Conservation (phyloP, 2,329 filamentous ascomycete species). For the Acephala macrosclerotiorum region DNA sequence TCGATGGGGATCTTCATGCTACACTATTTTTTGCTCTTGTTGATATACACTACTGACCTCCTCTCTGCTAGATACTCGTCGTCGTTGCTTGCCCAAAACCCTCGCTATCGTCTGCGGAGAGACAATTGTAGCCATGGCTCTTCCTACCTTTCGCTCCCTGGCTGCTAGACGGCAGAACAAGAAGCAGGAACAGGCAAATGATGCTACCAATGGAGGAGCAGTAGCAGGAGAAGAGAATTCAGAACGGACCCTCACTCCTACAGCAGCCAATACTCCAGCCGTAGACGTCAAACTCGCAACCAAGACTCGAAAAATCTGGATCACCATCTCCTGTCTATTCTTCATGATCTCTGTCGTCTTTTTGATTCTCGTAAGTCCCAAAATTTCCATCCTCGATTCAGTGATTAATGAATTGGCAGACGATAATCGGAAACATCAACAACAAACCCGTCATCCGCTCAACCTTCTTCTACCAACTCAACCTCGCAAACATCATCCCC, state of each 20-base stretch:
- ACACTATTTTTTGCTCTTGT: constrained; percentile 6
- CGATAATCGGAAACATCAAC: constrained; percentile 77
- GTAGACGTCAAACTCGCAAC: constrained; percentile 55
- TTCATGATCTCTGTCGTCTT: constrained; percentile 81
- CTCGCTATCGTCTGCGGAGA: constrained; percentile 1
- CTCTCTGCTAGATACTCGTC: constrained; percentile 7
- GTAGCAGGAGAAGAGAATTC: constrained; percentile 26
- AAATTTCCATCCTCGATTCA: constrained; percentile 9
- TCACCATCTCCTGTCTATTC: constrained; percentile 69
- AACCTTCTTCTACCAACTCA: constrained; percentile 85
- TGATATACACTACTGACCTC: constrained; percentile 26
- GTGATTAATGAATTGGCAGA: constrained; percentile 40
- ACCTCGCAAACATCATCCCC: constrained; percentile 74
- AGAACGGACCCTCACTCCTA: constrained; percentile 35
- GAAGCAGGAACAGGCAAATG: constrained; percentile 25
- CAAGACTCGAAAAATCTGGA: constrained; percentile 58
- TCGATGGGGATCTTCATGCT: constrained; percentile 18
- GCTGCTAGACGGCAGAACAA: constrained; percentile 31
- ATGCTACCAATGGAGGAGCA: constrained; percentile 10
- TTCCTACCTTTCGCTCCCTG: constrained; percentile 42
- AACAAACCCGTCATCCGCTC: constrained; percentile 66
- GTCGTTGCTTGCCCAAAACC: neutral
- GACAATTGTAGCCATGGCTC: constrained; percentile 35
- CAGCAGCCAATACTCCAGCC: constrained; percentile 26
- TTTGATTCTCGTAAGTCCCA: constrained; percentile 70